phyloP scores from a whole-genome alignment of 768 basidiomycete genomes.

The Lentinus tigrinus region DNA sequence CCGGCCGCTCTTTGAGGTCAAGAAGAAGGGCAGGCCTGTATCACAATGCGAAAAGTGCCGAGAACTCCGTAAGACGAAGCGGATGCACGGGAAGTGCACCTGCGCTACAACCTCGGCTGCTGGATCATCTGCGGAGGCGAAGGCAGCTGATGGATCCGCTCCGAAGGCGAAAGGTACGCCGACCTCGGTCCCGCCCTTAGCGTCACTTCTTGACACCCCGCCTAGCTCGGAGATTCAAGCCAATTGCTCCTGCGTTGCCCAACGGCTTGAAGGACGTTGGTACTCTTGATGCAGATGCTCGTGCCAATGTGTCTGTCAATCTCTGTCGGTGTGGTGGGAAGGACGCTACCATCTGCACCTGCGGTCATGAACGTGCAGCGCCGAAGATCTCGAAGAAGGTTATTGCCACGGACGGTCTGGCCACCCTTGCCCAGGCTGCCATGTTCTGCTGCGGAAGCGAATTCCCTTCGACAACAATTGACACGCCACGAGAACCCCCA shows the following conservation, averaged over 20 bases:
- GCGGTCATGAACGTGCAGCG: constrained; percentile 16
- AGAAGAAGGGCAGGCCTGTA: constrained; percentile 89
- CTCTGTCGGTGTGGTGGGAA: constrained; percentile 16
- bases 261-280: constrained; percentile 66
- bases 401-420: constrained; percentile 23
- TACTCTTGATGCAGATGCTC: constrained; percentile 8
- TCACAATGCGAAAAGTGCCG: constrained; percentile 89
- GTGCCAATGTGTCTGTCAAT: not conserved
- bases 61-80: constrained; percentile 75
- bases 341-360: constrained; percentile 13
- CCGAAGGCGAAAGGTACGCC: constrained; percentile 39
- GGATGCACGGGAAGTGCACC: constrained; percentile 79
- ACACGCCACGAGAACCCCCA: not conserved
- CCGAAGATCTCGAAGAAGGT: constrained; percentile 4
- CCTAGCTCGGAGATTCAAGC: constrained; percentile 65
- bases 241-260: constrained; percentile 68
- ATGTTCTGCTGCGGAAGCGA: constrained; percentile 21
- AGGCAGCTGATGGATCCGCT: not conserved
- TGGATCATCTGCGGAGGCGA: constrained; percentile 4
- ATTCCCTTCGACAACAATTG: not conserved
- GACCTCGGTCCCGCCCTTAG: not conserved
- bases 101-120: constrained; percentile 40
- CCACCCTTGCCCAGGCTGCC: constrained; percentile 38
- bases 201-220: not conserved
- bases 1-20: constrained; percentile 88